Percentiles rank a stretch among this genome's conserved stretches.
These are phyloP conservation scores for Phytophthora sp. DNA, from an alignment of 352 stramenopile species.

Conservation along the genomic window DNA sequence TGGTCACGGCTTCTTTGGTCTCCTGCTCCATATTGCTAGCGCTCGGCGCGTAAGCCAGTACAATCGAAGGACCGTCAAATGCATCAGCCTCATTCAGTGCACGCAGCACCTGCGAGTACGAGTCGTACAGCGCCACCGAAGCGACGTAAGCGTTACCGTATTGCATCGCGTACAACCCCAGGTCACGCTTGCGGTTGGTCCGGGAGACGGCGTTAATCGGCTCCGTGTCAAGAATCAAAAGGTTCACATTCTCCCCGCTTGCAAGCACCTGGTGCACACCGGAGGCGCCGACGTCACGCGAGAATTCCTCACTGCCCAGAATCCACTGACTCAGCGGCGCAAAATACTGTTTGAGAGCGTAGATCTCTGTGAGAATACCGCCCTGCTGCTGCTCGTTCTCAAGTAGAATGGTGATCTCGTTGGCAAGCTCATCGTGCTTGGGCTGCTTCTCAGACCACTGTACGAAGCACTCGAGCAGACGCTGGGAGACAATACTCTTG, in stretches of 20 bases:
- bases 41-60: constrained; percentile 89
- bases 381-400: constrained; percentile 61
- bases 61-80: constrained; percentile 90
- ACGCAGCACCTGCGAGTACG: constrained; percentile 86
- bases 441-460: constrained; percentile 59
- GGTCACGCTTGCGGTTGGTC: constrained; percentile 89
- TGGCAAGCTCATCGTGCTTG: constrained; percentile 64
- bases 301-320: constrained; percentile 79
- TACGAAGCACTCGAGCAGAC: constrained; percentile 52
- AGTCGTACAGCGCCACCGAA: constrained; percentile 91
- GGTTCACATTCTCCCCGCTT: constrained; percentile 78
- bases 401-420: constrained; percentile 69
- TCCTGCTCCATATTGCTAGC: constrained; percentile 90
- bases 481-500: constrained; percentile 43
- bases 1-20: constrained; percentile 85
- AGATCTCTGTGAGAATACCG: constrained; percentile 55
- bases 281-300: constrained; percentile 68
- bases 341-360: constrained; percentile 64
- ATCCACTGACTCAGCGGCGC: constrained; percentile 82
- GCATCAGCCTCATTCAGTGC: constrained; percentile 92
- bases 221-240: constrained; percentile 81
- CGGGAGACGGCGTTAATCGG: constrained; percentile 67
- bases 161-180: constrained; percentile 93
- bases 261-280: constrained; percentile 78
- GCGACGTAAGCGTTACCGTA: constrained; percentile 94